Percentiles rank a stretch among this genome's conserved stretches.
Evolutionary conservation across 306 rosid species (phyloP).

Genomic region (Begonia fuchsioides): DNA sequence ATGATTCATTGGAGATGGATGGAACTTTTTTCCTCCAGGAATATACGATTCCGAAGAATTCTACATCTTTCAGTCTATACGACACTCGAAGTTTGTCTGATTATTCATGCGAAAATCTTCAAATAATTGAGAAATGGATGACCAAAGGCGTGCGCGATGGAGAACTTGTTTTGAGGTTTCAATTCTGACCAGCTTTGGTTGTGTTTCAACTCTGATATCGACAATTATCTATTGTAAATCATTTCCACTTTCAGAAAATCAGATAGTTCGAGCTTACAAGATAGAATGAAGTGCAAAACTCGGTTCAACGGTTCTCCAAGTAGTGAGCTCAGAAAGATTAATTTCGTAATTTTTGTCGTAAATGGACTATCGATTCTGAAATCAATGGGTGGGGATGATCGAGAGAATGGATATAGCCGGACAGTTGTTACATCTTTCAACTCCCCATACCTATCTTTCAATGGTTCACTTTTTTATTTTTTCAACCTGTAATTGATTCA

Average conservation of each 20-base stretch:
- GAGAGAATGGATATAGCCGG: conserved; percentile 18
- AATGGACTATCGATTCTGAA: conserved; percentile 50
- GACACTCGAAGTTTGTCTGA: conserved; percentile 71
- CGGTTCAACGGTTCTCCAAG: conserved; percentile 16
- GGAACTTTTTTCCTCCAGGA: conserved; percentile 80
- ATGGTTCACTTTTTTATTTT: conserved; percentile 23
- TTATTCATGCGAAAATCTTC: conserved; percentile 25
- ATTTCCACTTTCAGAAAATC: conserved; percentile 26
- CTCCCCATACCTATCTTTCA: conserved; percentile 44
- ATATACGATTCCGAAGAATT: conserved; percentile 63
- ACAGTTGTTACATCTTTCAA: conserved; percentile 48
- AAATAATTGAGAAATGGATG: conserved; percentile 55
- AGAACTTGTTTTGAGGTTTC: conserved; percentile 60
- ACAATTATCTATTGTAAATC: neutral
- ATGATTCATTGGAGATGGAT: conserved; percentile 42
- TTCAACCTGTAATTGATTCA: neutral
- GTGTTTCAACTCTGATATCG: neutral
- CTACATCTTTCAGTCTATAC: conserved; percentile 50
- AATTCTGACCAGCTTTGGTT: neutral
- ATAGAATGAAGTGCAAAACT: conserved; percentile 34
- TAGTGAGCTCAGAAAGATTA: conserved; percentile 38
- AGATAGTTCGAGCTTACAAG: conserved; percentile 32
- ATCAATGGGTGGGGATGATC: conserved; percentile 30
- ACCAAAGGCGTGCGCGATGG: conserved; percentile 60
- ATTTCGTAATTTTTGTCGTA: conserved; percentile 57